Base-by-base conservation (phyloP, 805 yeast genomes). In the Ogataea kodamae region DNA sequence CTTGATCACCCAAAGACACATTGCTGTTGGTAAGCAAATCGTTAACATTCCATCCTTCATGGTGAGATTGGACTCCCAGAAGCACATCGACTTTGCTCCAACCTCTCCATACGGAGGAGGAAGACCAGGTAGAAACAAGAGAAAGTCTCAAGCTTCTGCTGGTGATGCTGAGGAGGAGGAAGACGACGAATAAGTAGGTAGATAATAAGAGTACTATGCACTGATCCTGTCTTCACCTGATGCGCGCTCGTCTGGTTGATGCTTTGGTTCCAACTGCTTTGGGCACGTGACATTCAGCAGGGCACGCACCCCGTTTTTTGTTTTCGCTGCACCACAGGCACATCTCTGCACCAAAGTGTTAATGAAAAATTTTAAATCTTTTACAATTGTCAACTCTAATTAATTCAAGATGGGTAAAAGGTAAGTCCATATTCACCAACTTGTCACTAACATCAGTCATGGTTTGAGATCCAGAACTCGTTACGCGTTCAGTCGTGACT, bases 401-500 rank as follows among this genome's bases (percentile, higher is more conserved):
- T 55, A 49, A 50, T 48, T 48, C 55, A 66, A 64, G 56, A 67
- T 67, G 73, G 73, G 73, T 67, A 67, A 67, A 64, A 66, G 70
- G 71, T 66, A 65, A 55, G 70, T 55, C 35, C 28, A 18, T 17
- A 6, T 25, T 15, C 7, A 8, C 8, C 9, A 11, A 22, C n/a
- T 6, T 11, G 7, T 14, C 14, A 28, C 37, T 34, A 34, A 34
- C 37, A 35, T 38, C 52, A 76, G 88, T 73, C 96, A 87, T 78
- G 98, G 98, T 83, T 89, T 87, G 82, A 89, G 98, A 89, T 88
- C 97, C 64, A 92, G 98, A 78, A 90, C 98, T 76, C 95, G 98
- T 76, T 92, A 92, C 89, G 94, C 94, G 78, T 92, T 92, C 95
- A 86, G 88, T 75, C 92, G 98, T 76, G 97, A 90, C 82, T 92